Base-by-base conservation (phyloP, 768 basidiomycete species). In the Auriculariales sp. region DNA sequence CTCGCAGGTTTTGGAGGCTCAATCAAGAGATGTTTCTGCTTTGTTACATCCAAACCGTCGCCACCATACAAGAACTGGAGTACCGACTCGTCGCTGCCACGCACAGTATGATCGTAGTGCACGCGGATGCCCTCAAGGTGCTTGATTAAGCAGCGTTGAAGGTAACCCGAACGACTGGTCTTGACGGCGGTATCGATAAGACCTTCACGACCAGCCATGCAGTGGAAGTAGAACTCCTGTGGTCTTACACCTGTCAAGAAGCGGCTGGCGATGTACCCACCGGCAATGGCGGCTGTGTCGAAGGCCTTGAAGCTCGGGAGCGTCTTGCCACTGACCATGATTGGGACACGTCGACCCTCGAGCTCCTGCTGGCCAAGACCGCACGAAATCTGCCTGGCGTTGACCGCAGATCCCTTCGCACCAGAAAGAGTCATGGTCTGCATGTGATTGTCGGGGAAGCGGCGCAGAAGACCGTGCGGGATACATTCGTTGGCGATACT, bases 181-280 rank as follows among this genome's bases (percentile, higher is more conserved):
- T 99, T 99, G 63, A 99, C 94, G 31, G 95, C 95, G 4, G 95
- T 99, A 61, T 99, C 95, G 59, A 99, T 99, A 32, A 99, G 75
- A 60, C 95, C 95, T 70, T 99, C 95, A 57, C 95, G 79, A 48
- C 95, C 95, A 51, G 95, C 95, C 95, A 99, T 99, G 62, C 95
- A 98, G 68, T 99, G 95, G 74, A 99, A 99, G 70, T 95, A 99
- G 68, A 97, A 99, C 64, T 99, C 95, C 62, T 99, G 95, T 0
- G 95, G 95, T 57, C 85, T 88, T 63, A 99, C 81, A 49, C 95
- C 95, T 5, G 95, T 98, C 71, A 99, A 76, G 75, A 99, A 99
- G 30, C 95, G 90, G 63, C 94, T 95, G 12, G 89, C 92, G 42
- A 99, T 88, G 63, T 94, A 99, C 6, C 95, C 95, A 59, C 95